Conservation (phyloP, 768 basidiomycete species). For the Mrakia gelida region DNA sequence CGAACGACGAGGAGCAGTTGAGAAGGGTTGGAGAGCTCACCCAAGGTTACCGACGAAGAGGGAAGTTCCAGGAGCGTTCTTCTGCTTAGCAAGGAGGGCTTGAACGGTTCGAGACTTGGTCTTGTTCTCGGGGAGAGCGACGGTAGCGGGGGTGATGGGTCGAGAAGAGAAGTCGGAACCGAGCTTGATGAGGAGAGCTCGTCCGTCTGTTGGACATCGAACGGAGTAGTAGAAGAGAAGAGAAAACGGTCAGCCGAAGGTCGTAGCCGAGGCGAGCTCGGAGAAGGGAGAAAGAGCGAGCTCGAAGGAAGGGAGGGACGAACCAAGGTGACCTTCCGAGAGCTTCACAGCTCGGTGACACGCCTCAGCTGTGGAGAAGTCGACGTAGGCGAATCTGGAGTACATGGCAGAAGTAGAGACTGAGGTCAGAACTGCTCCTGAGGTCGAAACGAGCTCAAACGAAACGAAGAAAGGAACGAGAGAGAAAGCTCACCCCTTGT, state of each 20-base stretch:
- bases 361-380: conserved; percentile 73
- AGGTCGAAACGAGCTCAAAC: neutral
- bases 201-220: conserved; percentile 59
- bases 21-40: neutral
- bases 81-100: conserved; percentile 28
- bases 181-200: conserved; percentile 88
- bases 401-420: neutral
- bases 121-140: conserved; percentile 29
- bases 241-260: neutral
- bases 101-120: conserved; percentile 30
- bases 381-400: conserved; percentile 88
- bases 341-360: conserved; percentile 69
- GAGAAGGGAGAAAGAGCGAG: neutral
- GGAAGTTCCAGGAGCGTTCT: conserved; percentile 27
- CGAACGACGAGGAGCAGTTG: neutral
- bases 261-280: neutral
- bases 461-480: neutral
- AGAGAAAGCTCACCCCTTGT: conserved; percentile 38
- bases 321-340: conserved; percentile 55
- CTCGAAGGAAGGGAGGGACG: conserved; percentile 4
- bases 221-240: neutral
- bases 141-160: conserved; percentile 25
- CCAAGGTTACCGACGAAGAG: conserved; percentile 34
- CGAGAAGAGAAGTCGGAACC: conserved; percentile 51
- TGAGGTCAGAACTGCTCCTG: neutral